Evolutionary conservation across 148 eudicot genomes (phyloP), one percentile per base, ranked within the genome.

Genomic region (Euryodendron excelsum): DNA sequence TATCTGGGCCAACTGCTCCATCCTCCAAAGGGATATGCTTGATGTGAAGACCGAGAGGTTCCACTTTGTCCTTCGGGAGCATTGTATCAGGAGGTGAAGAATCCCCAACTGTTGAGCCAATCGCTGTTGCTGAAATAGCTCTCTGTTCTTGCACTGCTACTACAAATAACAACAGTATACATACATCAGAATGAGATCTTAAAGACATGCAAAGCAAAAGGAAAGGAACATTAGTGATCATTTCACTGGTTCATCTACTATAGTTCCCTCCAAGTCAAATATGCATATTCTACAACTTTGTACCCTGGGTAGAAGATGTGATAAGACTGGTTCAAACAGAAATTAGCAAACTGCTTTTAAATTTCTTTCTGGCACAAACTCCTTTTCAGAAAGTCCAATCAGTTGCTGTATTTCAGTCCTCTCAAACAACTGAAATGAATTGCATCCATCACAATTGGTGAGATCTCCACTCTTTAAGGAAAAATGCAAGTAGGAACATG

Each of bases 141-240:
- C 83, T 82, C 80, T 88, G 99, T 81, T 90, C 99, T 86, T 90
- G 97, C 75, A 91, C 95, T 61, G 98, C 97, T 81, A 80, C 98
- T 94, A 71, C 44, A 75, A 58, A 69, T 36, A 52, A 70, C 44
- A 47, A 62, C 34, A 80, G 62, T 33, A 18, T 5, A 15, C 50
- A 1, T 36, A 45, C 31, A 67, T 58, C 27, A 78, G 31, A 23
- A 70, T 2, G 6, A 56, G 23, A 59, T 25, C 1, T 39, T 64
- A 9, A 10, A n/a, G 15, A 21, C 27, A 11, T 25, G 58, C 17
- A 53, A 28, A 70, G 47, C 39, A 28, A 23, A 59, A 58, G 12
- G 31, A 39, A 56, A 56, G 20, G 47, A 63, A 21, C 56, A 76
- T 20, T 47, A 60, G 39, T 39, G n/a, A 23, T 56, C 34, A 23